phyloP scores from a whole-genome alignment of 306 rosid species.

The Quercus parvula region DNA sequence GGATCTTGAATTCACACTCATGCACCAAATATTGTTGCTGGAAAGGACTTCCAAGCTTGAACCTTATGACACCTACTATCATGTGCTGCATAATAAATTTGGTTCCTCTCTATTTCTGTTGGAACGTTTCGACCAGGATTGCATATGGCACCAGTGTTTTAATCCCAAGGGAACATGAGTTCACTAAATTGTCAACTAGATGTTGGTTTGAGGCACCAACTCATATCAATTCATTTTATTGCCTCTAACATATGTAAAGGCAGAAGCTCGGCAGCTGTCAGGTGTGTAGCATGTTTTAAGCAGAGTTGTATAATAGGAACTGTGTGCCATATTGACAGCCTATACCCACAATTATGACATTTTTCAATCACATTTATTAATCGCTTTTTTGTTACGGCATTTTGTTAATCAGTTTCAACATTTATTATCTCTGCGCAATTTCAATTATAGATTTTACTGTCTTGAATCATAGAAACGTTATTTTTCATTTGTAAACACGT shows the following conservation, averaged over 20 bases:
- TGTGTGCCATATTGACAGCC: too few species aligned
- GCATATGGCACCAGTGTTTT: not conserved
- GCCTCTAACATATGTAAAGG: not conserved
- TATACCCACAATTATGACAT: too few species aligned
- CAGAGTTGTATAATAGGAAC: too few species aligned
- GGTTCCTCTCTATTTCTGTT: not conserved
- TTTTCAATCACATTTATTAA: too few species aligned
- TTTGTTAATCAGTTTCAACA: too few species aligned
- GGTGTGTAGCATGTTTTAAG: too few species aligned
- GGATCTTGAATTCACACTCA: slow-evolving; percentile 39
- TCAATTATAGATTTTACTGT: too few species aligned
- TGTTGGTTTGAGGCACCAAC: not conserved
- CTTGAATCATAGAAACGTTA: too few species aligned
- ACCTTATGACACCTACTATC: not conserved
- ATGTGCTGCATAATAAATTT: not conserved
- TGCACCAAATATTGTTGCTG: not conserved
- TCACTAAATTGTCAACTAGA: not conserved
- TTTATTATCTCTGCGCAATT: too few species aligned
- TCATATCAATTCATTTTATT: not conserved
- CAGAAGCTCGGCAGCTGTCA: too few species aligned
- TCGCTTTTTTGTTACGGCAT: too few species aligned
- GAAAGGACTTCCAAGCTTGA: slow-evolving; percentile 3
- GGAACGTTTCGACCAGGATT: not conserved
- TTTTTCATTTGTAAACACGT: too few species aligned
- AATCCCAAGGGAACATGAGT: not conserved